Evolutionary conservation across 129 eudicot genomes (phyloP), one percentile per base, ranked within the genome.

Genomic region (carrot (Daucus carota)): DNA sequence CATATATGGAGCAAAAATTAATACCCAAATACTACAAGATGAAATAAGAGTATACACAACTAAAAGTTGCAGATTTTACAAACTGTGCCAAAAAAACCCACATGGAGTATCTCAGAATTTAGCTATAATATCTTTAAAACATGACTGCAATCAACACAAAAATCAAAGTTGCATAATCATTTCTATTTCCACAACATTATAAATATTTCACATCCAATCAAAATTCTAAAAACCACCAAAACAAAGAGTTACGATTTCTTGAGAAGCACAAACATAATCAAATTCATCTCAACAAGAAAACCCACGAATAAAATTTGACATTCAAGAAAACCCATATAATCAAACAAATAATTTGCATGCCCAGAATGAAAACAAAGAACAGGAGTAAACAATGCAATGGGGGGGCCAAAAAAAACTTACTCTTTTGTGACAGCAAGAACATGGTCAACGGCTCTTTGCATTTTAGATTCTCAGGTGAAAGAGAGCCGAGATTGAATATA

Each of bases 351-450:
- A 1, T 52, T 22, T 52, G 29, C 62, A 48, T 48, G 59, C 59
- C 57, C 26, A 20, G 26, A 48, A 48, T 48, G 10, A 48, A 48
- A 48, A 48, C 20, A 5, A 48, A 6, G 26, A 50, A 50, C 26
- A 18, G 20, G 26, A 50, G 3, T 36, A 36, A 1, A 5, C 40
- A 20, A 50, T 20, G 26, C 22, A 67, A 5, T 29, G 71, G 20
- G 42, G 20, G 46, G 3, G 43, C 1, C 12, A 14, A 22, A 22
- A 10, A 17, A 4, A 18, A 70, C 75, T 43, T 15, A 43, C 75
- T 72, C 75, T 72, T 72, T 43, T 29, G 75, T 72, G 57, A 72
- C 75, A 72, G 75, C 75, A 45, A 72, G 75, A 45, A 72, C 75
- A 43, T 72, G 47, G 57, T 72, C 75, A 24, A 72, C 75, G 13